Base-by-base conservation (phyloP, 1,284 basidiomycete genomes). In the Rhodofomes roseus region DNA sequence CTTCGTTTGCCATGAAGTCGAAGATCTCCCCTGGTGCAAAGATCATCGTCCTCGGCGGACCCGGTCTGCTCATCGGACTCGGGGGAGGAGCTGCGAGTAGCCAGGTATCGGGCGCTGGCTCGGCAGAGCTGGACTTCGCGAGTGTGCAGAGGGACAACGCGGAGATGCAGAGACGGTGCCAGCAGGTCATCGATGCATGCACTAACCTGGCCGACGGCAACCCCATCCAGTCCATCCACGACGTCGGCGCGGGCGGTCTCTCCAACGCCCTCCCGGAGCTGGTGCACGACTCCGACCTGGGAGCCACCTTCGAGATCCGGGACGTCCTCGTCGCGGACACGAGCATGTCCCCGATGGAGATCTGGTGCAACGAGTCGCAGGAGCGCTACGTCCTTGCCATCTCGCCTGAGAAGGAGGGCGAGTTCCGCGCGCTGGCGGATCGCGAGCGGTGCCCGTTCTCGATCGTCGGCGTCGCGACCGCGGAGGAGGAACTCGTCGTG, bases 301-400 rank as follows among this genome's bases (percentile, higher is more conserved):
- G 97, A 29, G 97, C 93, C 2, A 81, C 74, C n/a, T 96, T 98
- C 70, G 96, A 99, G 78, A 95, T 99, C 68, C 82, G 96, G 20
- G 92, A 98, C 66, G 88, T 99, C 8, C 84, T 93, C 27, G 86
- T 98, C 50, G 96, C 95, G 40, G 97, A 99, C 74, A 82, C 85
- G 34, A 89, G 90, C 51, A 95, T 99, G 93, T 96, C 93, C 9
- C 97, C 96, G 0, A 98, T 99, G 95, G 96, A 98, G 78, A 98
- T 99, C 62, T 99, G 96, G 96, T 99, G 97, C 75, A 99, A 99
- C 76, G 97, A 99, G 77, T 93, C 89, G 65, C 96, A 99, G 78
- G 96, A 99, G 72, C 89, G 97, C 48, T 99, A 99, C 71, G 97
- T 99, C 36, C 83, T 99, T 34, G 97, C 95, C 18, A 83, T 97